A percentile compares a stretch with the other conserved stretches of the same genome.
These are phyloP conservation scores for Ophiocordyceps camponoti-rufipedis DNA, from an alignment of 2,329 filamentous ascomycete species.

Conservation along the genomic window DNA sequence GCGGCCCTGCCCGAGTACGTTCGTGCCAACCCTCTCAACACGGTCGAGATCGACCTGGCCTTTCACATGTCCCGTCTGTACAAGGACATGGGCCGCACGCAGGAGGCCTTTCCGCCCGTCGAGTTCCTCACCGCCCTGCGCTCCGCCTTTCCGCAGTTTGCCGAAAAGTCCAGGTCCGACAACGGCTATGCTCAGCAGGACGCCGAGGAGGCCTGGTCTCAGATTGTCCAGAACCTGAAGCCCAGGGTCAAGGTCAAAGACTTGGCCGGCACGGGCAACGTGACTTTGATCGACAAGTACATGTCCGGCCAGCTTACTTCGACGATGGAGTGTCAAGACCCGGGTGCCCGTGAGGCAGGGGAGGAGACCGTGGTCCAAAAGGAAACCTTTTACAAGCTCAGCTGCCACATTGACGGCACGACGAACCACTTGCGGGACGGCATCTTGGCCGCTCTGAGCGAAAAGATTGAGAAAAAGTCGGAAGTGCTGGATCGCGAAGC, in stretches of 20 bases:
- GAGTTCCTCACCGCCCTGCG: constrained; percentile 71
- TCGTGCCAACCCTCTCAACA: constrained; percentile 10
- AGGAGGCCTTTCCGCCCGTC: constrained; percentile 68
- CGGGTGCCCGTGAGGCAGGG: constrained; percentile 52
- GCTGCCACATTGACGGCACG: constrained; percentile 79
- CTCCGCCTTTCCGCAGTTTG: constrained; percentile 75
- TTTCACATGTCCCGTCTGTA: constrained; percentile 66
- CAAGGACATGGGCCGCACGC: constrained; percentile 75
- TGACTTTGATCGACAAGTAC: constrained; percentile 78
- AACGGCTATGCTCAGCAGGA: constrained; percentile 92
- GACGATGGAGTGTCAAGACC: constrained; percentile 67
- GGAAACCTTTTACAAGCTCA: constrained; percentile 77
- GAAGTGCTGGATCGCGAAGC: constrained; percentile 60
- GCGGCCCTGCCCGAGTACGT: constrained; percentile 49
- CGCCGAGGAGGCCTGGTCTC: constrained; percentile 95
- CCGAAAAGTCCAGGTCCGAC: constrained; percentile 67
- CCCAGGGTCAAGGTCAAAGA: constrained; percentile 56
- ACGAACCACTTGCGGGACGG: constrained; percentile 88
- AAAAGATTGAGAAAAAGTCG: constrained; percentile 84
- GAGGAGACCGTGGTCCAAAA: constrained; percentile 50
- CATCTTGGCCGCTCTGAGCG: constrained; percentile 61
- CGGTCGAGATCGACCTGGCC: constrained; percentile 51
- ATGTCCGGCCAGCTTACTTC: constrained; percentile 70
- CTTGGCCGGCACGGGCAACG: constrained; percentile 24
- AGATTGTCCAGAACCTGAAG: constrained; percentile 71